Base-by-base conservation (phyloP, 495 filamentous ascomycete species). In the Aspergillus cavernicola region DNA sequence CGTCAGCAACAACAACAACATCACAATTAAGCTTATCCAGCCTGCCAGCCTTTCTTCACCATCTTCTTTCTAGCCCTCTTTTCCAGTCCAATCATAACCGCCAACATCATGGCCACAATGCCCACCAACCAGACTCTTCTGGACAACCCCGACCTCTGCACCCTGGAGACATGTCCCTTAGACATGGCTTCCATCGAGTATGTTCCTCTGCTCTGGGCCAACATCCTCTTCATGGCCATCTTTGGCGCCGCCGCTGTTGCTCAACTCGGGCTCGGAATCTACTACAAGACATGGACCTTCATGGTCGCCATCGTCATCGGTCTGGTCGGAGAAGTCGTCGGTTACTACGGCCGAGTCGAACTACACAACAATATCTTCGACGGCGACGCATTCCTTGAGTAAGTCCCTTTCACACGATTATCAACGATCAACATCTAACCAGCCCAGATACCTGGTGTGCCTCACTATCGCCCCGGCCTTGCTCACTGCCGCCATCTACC, bases 381-480 rank as follows among this genome's bases (percentile, higher is more conserved):
- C 9, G 57, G 53, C n/a, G 57, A 63, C 39, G 32, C 46, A 7
- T 74, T 66, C 44, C 51, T 70, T 6, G 50, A 65, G 64, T 71
- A 62, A 3, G 56, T 53, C 2, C n/a, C 11, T 6, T 3, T n/a
- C n/a, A 51, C 19, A 28, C 15, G 7, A 13, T 26, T 31, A 23
- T 2, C 15, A 23, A 15, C 18, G 28, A 13, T 24, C 16, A 10
- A 24, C 13, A 4, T 12, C 35, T 40, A 40, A 50, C 13, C 3
- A 33, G 1, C 1, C 16, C 38, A 75, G 71, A 19, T 76, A 79
- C 50, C 64, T 82, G 22, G 71, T 85, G 55, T 60, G 54, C 33
- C 68, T 83, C 13, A 83, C 80, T 6, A 78, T 83, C 53, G 78
- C 68, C 11, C 80, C 80, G 2, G 79, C 80, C 44, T 80, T 85